A percentile compares a stretch with the other conserved stretches of the same genome.
These are phyloP conservation scores for Phytophthora sp. DNA, from an alignment of 352 stramenopile species.

Conservation along the genomic window DNA sequence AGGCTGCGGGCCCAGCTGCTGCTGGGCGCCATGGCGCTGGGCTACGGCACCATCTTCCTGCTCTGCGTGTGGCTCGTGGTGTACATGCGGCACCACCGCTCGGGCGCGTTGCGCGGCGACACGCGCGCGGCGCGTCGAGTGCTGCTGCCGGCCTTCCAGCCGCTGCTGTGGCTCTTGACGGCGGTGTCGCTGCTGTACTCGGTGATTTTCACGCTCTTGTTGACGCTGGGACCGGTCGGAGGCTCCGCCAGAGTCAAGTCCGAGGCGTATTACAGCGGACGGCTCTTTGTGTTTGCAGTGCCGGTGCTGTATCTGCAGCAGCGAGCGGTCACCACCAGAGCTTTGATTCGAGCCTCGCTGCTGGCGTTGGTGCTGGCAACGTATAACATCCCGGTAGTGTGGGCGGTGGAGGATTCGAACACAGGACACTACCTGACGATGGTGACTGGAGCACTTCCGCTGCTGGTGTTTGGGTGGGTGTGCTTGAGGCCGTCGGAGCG, in stretches of 20 bases:
- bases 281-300: conserved; percentile 71
- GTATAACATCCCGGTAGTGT: conserved; percentile 68
- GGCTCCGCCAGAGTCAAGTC: conserved; percentile 23
- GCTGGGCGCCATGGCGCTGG: conserved; percentile 41
- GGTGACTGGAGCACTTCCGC: conserved; percentile 38
- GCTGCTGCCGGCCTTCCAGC: conserved; percentile 76
- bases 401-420: conserved; percentile 19
- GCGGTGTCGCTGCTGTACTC: conserved; percentile 36
- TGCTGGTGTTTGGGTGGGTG: conserved; percentile 53
- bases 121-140: conserved; percentile 58
- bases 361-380: conserved; percentile 51
- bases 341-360: conserved; percentile 46
- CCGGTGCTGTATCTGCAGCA: conserved; percentile 71
- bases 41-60: conserved; percentile 50
- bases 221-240: conserved; percentile 11
- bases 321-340: conserved; percentile 54
- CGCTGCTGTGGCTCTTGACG: conserved; percentile 61
- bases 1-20: conserved; percentile 29
- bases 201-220: conserved; percentile 33
- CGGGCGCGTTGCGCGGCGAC: conserved; percentile 55
- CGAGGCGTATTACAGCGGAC: conserved; percentile 59
- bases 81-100: conserved; percentile 66
- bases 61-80: conserved; percentile 49
- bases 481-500: conserved; percentile 48
- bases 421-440: conserved; percentile 45